A percentile compares a stretch with the other conserved stretches of the same genome.
phyloP scores from a whole-genome alignment of 805 yeast species.

The Kluyveromyces siamensis region DNA sequence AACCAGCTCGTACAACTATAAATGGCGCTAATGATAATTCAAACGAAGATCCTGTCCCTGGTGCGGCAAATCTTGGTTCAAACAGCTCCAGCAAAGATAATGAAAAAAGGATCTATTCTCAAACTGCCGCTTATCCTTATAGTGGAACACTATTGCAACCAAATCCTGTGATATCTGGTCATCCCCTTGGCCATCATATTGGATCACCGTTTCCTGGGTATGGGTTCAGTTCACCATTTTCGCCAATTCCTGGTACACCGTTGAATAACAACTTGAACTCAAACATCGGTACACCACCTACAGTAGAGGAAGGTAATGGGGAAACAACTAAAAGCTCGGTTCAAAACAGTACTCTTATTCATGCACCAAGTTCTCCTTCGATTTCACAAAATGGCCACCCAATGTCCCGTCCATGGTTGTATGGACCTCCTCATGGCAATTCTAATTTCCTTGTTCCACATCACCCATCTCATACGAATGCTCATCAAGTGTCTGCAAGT shows the following conservation, averaged over 20 bases:
- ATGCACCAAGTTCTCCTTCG: background rate
- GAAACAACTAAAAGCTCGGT: background rate
- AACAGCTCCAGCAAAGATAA: background rate
- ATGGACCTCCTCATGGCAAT: conserved; percentile 14
- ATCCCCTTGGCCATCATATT: conserved; percentile 18
- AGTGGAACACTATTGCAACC: conserved; percentile 27
- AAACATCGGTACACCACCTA: background rate
- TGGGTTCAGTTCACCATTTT: conserved; percentile 27
- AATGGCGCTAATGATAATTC: background rate
- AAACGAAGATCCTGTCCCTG: conserved; percentile 2
- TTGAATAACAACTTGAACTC: conserved; percentile 1
- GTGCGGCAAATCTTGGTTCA: conserved; percentile 2
- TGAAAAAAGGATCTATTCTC: background rate
- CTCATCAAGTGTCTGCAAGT: conserved; percentile 4
- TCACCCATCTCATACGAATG: conserved; percentile 4
- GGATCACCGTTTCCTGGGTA: conserved; percentile 27
- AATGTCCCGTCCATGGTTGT: conserved; percentile 21
- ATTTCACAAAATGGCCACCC: background rate
- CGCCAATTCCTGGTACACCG: conserved; percentile 23
- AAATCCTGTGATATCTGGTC: conserved; percentile 20
- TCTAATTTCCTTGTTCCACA: conserved; percentile 11
- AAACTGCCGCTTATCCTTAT: conserved; percentile 26
- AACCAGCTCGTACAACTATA: background rate
- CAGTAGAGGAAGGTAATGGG: background rate
- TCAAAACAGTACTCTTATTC: background rate